phyloP scores from a whole-genome alignment of 257 asterid species.

The Capsicum rhomboideum region DNA sequence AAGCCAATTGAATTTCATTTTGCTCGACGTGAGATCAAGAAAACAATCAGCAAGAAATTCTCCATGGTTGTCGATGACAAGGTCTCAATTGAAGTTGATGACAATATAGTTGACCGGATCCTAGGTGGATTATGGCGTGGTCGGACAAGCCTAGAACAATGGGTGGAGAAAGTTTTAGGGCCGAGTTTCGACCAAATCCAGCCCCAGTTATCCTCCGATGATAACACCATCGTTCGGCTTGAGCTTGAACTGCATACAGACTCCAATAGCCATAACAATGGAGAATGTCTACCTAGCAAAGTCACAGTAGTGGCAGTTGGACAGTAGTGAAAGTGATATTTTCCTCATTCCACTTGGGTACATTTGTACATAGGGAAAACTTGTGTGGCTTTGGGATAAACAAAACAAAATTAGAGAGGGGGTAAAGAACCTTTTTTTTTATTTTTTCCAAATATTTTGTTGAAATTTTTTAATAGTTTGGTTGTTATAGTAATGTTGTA shows the following conservation, averaged over 20 bases:
- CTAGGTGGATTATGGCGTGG: conserved; percentile 75
- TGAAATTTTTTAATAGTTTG: conserved; percentile 20
- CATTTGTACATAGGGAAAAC: conserved; percentile 46
- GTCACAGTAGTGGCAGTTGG: conserved; percentile 32
- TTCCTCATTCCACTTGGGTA: conserved; percentile 21
- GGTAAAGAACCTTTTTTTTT: background rate
- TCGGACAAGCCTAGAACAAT: conserved; percentile 42
- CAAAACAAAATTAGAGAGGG: conserved; percentile 14
- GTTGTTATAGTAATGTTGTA: conserved; percentile 26
- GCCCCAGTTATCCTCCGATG: conserved; percentile 14
- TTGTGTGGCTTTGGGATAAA: conserved; percentile 4
- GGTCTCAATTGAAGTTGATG: conserved; percentile 45
- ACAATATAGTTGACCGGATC: conserved; percentile 57
- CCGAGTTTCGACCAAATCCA: conserved; percentile 55
- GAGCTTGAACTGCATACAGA: conserved; percentile 37
- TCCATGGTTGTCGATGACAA: conserved; percentile 28
- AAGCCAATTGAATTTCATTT: conserved; percentile 53
- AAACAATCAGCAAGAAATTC: conserved; percentile 53
- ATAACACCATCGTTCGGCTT: conserved; percentile 32
- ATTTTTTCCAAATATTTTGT: background rate
- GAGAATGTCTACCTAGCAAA: conserved; percentile 64
- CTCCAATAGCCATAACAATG: conserved; percentile 22
- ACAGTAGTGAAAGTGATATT: background rate
- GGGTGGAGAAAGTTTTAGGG: conserved; percentile 52
- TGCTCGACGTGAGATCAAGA: conserved; percentile 65